Evolutionary conservation across 768 basidiomycete genomes (phyloP), one percentile per base, ranked within the genome.

Genomic region (Auricularia cornea): DNA sequence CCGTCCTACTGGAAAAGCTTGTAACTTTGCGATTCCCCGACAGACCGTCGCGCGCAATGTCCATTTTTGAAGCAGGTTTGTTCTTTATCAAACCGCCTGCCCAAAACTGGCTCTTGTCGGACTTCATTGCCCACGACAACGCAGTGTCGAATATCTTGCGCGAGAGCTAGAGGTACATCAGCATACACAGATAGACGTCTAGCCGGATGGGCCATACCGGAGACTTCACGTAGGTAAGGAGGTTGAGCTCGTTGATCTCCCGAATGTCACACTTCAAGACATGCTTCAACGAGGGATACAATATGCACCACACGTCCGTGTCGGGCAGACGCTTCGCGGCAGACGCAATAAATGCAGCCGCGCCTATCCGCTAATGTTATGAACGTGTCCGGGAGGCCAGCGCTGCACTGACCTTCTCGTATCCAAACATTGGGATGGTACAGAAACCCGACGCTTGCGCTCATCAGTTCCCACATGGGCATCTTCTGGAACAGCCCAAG

Each of bases 371-470:
- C 44, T 10, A 38, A 57, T 59, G 26, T 16, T 14, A 30, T 35
- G 48, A 44, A 62, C 18, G 51, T 6, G 41, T 30, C 14, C 11
- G 28, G 12, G 48, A n/a, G n/a, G n/a, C n/a, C n/a, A n/a, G n/a
- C n/a, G 31, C 14, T 56, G 3, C 40, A 62, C 74, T n/a, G 31
- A 88, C 95, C 91, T 82, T 98, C 92, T 63, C 94, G 81, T 72
- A 98, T 92, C 96, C 96, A 98, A 26, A 86, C 76, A 72, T 97
- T 95, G 0, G 97, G 96, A 72, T 99, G 97, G 68, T 92, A 96
- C 60, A 98, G 76, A 73, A 98, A 95, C 1, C 91, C 91, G 32
- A 94, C 76, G 0, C 89, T 88, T 0, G 88, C 86, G 61, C 89
- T 90, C 86, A 96, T 92, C 38, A 98, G 79, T 68, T 98, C 97